Percentiles rank a stretch among this genome's conserved stretches.
Evolutionary conservation across 768 basidiomycete genomes (phyloP).

Genomic region (Suillus paluster): DNA sequence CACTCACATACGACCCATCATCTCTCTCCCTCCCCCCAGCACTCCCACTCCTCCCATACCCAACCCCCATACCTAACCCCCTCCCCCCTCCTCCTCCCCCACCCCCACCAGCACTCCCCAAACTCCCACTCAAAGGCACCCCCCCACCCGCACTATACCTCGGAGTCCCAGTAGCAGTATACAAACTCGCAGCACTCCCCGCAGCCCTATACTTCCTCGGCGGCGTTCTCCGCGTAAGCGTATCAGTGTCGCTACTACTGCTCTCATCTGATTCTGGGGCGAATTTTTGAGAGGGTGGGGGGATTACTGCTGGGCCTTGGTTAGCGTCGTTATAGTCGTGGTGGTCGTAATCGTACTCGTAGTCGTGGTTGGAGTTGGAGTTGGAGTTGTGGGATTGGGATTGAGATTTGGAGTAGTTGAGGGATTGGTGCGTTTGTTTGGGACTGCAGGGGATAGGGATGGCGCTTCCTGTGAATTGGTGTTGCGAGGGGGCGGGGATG

Average conservation of each 20-base stretch:
- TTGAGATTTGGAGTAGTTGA: too few relatives aligned
- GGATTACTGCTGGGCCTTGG: constrained; percentile 28
- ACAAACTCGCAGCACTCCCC: constrained; percentile 17
- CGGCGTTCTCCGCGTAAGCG: constrained; percentile 37
- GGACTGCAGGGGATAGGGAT: constrained; percentile 8
- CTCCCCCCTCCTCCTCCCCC: not conserved
- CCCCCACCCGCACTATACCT: not conserved
- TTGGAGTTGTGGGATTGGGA: too few relatives aligned
- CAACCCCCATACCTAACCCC: too few relatives aligned
- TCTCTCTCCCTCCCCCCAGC: not conserved
- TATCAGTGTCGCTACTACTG: constrained; percentile 36
- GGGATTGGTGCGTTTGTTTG: not conserved
- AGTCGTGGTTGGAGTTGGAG: not conserved
- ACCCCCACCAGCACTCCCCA: not conserved
- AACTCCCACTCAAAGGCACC: not conserved
- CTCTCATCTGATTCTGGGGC: constrained; percentile 27
- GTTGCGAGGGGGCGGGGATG: constrained; percentile 25
- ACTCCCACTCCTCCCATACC: constrained; percentile 1
- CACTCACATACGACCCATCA: not conserved
- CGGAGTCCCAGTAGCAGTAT: constrained; percentile 19
- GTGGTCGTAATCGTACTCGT: too few relatives aligned
- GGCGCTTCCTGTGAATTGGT: constrained; percentile 19
- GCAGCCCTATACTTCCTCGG: constrained; percentile 24
- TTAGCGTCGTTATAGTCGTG: too few relatives aligned
- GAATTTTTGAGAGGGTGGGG: constrained; percentile 27